These are phyloP conservation scores for Buddleja alternifolia DNA, from an alignment of 257 asterid species.

Conservation along the genomic window DNA sequence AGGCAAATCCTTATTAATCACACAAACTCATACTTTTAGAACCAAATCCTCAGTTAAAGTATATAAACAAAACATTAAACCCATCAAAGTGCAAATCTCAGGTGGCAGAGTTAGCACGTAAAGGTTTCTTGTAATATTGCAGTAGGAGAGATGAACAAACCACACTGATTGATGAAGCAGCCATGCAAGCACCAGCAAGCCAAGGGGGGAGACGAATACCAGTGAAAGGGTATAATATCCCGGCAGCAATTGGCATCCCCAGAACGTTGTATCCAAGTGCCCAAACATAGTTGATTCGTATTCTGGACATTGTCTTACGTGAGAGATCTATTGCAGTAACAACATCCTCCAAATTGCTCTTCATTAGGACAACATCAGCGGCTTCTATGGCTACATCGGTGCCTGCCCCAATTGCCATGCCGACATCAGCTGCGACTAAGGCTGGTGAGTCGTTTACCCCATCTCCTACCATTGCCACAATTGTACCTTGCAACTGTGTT, in stretches of 20 bases:
- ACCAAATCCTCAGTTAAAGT: conserved; percentile 1
- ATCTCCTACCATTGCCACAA: conserved; percentile 94
- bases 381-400: conserved; percentile 97
- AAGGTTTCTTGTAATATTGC: conserved; percentile 81
- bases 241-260: conserved; percentile 94
- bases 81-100: background rate
- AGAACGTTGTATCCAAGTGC: conserved; percentile 91
- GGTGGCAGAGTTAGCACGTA: conserved; percentile 32
- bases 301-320: conserved; percentile 80
- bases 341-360: conserved; percentile 86
- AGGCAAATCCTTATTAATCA: conserved; percentile 16
- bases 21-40: background rate
- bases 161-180: conserved; percentile 89
- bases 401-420: conserved; percentile 98
- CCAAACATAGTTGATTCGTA: conserved; percentile 81
- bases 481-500: conserved; percentile 71
- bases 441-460: conserved; percentile 97
- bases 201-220: conserved; percentile 93
- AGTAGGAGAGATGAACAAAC: conserved; percentile 83
- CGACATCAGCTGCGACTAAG: conserved; percentile 87
- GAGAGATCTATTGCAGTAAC: conserved; percentile 88
- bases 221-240: conserved; percentile 71
- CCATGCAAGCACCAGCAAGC: conserved; percentile 99
- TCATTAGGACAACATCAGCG: conserved; percentile 87
- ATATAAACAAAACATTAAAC: background rate